Conservation (phyloP, 2,329 filamentous ascomycete species). For the Rugonectria rugulosa region DNA sequence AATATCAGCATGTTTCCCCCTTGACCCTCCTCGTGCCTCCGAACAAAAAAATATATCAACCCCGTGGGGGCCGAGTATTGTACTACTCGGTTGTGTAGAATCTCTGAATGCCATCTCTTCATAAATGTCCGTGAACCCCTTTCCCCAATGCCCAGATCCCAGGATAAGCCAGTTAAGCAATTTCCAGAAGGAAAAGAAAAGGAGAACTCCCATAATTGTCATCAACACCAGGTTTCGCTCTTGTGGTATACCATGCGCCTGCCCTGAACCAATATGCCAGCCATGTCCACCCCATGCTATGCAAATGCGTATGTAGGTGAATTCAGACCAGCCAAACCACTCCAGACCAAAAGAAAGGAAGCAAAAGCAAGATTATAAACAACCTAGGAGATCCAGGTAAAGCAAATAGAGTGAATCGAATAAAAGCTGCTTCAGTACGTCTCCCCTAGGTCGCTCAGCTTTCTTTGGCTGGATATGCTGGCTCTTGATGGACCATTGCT, state of each 20-base stretch:
- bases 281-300: slow-evolving; percentile 32
- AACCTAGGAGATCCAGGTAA: slow-evolving; percentile 19
- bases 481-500: slow-evolving; percentile 48
- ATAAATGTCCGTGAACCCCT: slow-evolving; percentile 39
- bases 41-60: no score
- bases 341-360: slow-evolving; percentile 32
- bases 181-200: slow-evolving; percentile 36
- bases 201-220: slow-evolving; percentile 40
- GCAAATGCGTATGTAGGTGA: slow-evolving; percentile 31
- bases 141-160: slow-evolving; percentile 33
- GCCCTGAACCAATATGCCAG: slow-evolving; percentile 35
- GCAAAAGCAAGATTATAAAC: slow-evolving; percentile 16
- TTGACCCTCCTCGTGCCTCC: slow-evolving; percentile 8
- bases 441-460: slow-evolving; percentile 60
- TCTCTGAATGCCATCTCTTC: slow-evolving; percentile 41
- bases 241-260: slow-evolving; percentile 36
- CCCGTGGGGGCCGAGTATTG: slow-evolving; percentile 11
- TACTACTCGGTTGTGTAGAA: slow-evolving; percentile 25
- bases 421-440: slow-evolving; percentile 53
- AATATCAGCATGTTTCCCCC: slow-evolving; percentile 23
- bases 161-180: slow-evolving; percentile 36
- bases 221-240: slow-evolving; percentile 40
- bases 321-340: slow-evolving; percentile 31
- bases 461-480: slow-evolving; percentile 47
- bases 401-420: slow-evolving; percentile 11